These are phyloP conservation scores for Odontarrhena argentea DNA, from an alignment of 345 rosid genomes.

Conservation along the genomic window DNA sequence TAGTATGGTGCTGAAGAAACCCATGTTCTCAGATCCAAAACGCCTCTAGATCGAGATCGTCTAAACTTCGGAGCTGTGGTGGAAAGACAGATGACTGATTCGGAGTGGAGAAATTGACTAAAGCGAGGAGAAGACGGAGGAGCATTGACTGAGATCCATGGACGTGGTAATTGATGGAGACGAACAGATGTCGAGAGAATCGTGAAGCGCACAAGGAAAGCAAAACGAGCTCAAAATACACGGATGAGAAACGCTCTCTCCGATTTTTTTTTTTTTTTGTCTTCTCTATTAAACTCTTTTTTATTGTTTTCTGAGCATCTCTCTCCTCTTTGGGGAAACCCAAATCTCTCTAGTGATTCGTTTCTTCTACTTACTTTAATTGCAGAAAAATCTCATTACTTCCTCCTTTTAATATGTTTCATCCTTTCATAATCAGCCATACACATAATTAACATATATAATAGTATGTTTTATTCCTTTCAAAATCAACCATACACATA, in stretches of 20 bases:
- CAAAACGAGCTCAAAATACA: slow-evolving; percentile 19
- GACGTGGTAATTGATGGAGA: slow-evolving; percentile 31
- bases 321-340: slow-evolving; percentile 3
- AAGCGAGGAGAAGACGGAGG: neutral
- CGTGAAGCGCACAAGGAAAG: slow-evolving; percentile 33
- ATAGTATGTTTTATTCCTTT: no score
- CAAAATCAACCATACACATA: no score
- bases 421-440: slow-evolving; percentile 3
- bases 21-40: slow-evolving; percentile 52
- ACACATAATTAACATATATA: neutral
- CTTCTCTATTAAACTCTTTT: neutral
- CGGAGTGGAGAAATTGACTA: slow-evolving; percentile 13
- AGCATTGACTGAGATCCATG: slow-evolving; percentile 34
- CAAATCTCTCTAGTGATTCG: neutral
- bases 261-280: neutral
- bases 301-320: neutral
- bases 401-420: neutral
- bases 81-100: neutral
- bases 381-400: neutral
- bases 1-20: slow-evolving; percentile 63
- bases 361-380: neutral
- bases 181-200: slow-evolving; percentile 35
- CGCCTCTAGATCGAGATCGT: slow-evolving; percentile 22
- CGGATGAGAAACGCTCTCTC: neutral
- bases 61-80: slow-evolving; percentile 1